A percentile compares a stretch with the other conserved stretches of the same genome.
Conservation (phyloP, 805 yeast species). For the Saccharomycopsis fermentans region DNA sequence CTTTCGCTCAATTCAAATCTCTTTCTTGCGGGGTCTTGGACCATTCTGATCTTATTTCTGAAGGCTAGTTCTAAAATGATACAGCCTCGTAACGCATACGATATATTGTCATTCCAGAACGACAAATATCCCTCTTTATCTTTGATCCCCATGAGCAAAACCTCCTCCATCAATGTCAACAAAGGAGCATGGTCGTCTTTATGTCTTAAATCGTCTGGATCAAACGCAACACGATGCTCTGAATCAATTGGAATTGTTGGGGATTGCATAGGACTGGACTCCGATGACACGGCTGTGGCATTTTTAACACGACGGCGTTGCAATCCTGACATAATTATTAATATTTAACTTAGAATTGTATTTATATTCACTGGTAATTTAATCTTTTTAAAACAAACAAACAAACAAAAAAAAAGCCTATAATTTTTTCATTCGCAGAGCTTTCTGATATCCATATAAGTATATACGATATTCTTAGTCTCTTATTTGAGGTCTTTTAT, state of each 20-base stretch:
- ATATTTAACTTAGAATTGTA: no score
- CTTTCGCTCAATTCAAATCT: slow-evolving; percentile 84
- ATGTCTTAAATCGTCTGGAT: slow-evolving; percentile 44
- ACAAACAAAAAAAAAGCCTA: no score
- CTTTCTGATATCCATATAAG: no score
- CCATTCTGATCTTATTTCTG: slow-evolving; percentile 78
- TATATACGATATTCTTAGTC: no score
- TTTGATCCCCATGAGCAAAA: slow-evolving; percentile 81
- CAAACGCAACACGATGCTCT: slow-evolving; percentile 71
- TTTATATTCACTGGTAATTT: no score
- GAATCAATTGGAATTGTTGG: slow-evolving; percentile 17
- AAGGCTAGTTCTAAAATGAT: slow-evolving; percentile 86
- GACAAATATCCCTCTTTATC: slow-evolving; percentile 94
- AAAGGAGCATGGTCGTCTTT: slow-evolving; percentile 43
- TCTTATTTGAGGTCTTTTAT: no score
- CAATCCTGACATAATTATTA: slow-evolving; percentile 40
- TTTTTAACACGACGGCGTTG: slow-evolving; percentile 69
- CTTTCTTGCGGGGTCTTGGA: slow-evolving; percentile 86
- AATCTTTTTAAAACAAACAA: no score
- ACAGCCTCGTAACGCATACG: slow-evolving; percentile 93
- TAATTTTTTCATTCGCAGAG: no score
- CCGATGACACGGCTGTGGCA: slow-evolving; percentile 17
- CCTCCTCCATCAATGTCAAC: slow-evolving; percentile 94
- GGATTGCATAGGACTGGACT: slow-evolving; percentile 16
- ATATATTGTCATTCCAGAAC: slow-evolving; percentile 96